A percentile compares a stretch with the other conserved stretches of the same genome.
Evolutionary conservation across 169 alveolate species (phyloP).

Genomic region (Pseudocohnilembus persalinus): DNA sequence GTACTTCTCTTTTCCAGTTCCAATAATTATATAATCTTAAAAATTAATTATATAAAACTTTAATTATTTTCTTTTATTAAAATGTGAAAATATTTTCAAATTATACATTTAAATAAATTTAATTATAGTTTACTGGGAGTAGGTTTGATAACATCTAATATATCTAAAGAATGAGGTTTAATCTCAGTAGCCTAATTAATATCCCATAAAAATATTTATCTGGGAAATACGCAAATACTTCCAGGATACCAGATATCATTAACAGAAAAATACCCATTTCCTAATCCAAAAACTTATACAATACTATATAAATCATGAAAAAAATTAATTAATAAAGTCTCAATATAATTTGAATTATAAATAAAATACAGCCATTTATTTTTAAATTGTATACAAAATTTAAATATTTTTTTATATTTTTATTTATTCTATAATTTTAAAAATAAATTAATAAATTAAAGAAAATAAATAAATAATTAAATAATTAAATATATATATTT

Average conservation of each 20-base stretch:
- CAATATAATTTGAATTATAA: neutral
- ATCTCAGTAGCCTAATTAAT: slow-evolving; percentile 42
- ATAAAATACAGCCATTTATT: neutral
- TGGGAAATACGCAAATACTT: slow-evolving; percentile 36
- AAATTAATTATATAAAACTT: neutral
- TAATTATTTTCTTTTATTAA: neutral
- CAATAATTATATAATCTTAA: slow-evolving; percentile 35
- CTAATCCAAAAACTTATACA: slow-evolving; percentile 43
- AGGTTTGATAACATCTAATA: slow-evolving; percentile 44
- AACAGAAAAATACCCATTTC: slow-evolving; percentile 48
- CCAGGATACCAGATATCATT: slow-evolving; percentile 54
- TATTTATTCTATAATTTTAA: neutral
- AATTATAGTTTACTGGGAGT: slow-evolving; percentile 11
- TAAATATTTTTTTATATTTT: neutral
- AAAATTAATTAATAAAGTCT: too few species aligned
- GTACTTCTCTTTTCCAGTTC: slow-evolving; percentile 47
- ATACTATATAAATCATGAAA: neutral
- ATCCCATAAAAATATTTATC: slow-evolving; percentile 47
- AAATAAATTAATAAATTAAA: neutral
- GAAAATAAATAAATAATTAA: neutral
- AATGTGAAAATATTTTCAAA: neutral
- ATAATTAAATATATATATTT: neutral
- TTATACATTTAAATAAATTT: too few species aligned
- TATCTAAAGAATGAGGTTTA: slow-evolving; percentile 42
- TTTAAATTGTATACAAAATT: neutral